These are phyloP conservation scores for Exophiala mesophila DNA, from an alignment of 2,329 filamentous ascomycete species.

Conservation along the genomic window DNA sequence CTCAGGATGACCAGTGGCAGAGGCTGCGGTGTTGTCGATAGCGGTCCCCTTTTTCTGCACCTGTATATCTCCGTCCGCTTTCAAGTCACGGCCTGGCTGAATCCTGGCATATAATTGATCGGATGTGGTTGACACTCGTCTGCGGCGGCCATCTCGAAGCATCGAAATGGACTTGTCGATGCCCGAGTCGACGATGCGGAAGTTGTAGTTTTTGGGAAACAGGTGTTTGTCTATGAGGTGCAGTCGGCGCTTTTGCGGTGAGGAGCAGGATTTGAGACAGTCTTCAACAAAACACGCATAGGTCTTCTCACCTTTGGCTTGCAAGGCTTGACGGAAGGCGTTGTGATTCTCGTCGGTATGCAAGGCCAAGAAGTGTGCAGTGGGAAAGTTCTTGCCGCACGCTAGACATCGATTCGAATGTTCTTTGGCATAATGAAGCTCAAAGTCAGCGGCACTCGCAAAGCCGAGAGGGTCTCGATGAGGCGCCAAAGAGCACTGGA, in stretches of 20 bases:
- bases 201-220: conserved; percentile 86
- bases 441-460: conserved; percentile 71
- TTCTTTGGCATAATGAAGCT: conserved; percentile 73
- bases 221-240: conserved; percentile 93
- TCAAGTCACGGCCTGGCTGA: too few relatives aligned
- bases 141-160: conserved; percentile 51
- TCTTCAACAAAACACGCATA: conserved; percentile 86
- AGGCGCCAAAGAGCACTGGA: conserved; percentile 77
- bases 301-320: conserved; percentile 79
- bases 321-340: conserved; percentile 64
- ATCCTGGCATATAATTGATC: conserved; percentile 32
- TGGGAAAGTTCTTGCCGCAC: conserved; percentile 84
- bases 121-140: conserved; percentile 33
- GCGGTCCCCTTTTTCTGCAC: conserved; percentile 7
- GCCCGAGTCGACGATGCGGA: conserved; percentile 77
- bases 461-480: conserved; percentile 70
- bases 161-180: conserved; percentile 80
- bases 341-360: conserved; percentile 94
- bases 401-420: conserved; percentile 82
- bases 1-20: conserved; percentile 7
- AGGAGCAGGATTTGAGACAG: conserved; percentile 79
- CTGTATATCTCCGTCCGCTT: too few relatives aligned
- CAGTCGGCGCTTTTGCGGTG: conserved; percentile 74
- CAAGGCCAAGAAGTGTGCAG: conserved; percentile 69
- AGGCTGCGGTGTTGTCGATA: conserved; percentile 1